phyloP scores from a whole-genome alignment of 495 filamentous ascomycete species.

The Hyaloscypha finlandica region DNA sequence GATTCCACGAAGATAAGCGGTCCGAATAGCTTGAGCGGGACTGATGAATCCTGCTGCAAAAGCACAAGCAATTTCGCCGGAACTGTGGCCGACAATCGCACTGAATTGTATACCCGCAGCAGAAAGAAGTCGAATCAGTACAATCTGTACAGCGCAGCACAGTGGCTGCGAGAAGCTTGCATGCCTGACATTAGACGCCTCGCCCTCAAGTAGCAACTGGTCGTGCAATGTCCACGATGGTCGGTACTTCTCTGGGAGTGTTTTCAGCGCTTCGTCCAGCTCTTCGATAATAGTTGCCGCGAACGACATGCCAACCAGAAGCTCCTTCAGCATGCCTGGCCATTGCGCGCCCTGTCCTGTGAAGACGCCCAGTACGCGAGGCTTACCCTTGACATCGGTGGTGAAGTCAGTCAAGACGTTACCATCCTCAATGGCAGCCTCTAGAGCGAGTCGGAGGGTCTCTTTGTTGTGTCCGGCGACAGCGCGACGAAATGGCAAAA shows the following conservation, averaged over 20 bases:
- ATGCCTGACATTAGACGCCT: constrained; percentile 34
- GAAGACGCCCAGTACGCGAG: constrained; percentile 44
- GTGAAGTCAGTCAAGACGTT: no score
- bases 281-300: constrained; percentile 42
- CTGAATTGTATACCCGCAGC: constrained; percentile 42
- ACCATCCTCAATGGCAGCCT: no score
- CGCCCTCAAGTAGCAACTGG: no score
- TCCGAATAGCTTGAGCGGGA: no score
- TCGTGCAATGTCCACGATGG: no score
- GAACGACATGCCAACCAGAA: constrained; percentile 40
- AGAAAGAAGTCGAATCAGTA: constrained; percentile 47
- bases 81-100: constrained; percentile 59
- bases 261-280: constrained; percentile 45
- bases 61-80: constrained; percentile 58
- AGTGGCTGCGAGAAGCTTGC: constrained; percentile 51
- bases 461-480: no score
- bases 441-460: no score
- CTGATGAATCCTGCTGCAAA: constrained; percentile 45
- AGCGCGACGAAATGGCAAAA: no score
- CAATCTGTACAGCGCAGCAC: constrained; percentile 48
- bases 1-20: no score
- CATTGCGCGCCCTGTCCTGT: constrained; percentile 47
- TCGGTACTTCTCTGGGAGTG: constrained; percentile 23
- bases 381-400: background rate
- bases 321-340: constrained; percentile 58